Percentiles rank a stretch among this genome's conserved stretches.
These are phyloP conservation scores for Xenoacremonium recifei DNA, from an alignment of 2,329 filamentous ascomycete species.

Conservation along the genomic window DNA sequence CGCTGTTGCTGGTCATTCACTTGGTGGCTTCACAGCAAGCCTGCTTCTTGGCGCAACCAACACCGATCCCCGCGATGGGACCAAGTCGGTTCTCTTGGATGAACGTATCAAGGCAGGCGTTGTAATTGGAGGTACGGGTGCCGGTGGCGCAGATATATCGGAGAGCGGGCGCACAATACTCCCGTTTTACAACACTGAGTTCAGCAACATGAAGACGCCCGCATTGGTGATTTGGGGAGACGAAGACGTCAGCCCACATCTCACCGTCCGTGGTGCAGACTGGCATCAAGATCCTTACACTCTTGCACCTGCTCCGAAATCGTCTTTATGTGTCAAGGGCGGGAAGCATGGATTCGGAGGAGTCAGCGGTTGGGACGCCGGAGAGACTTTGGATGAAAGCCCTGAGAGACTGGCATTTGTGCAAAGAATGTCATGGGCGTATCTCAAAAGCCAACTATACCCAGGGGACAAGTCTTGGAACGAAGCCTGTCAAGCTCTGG, in stretches of 20 bases:
- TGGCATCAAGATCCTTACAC: conserved; percentile 25
- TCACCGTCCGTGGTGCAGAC: conserved; percentile 18
- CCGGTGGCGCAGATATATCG: conserved; percentile 10
- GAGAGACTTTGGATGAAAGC: conserved; percentile 23
- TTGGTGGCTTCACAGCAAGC: conserved; percentile 18
- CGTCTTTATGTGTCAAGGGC: conserved; percentile 15
- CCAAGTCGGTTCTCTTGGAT: conserved; percentile 9
- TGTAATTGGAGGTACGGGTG: conserved; percentile 20
- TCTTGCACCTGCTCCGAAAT: conserved; percentile 15
- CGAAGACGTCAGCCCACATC: conserved; percentile 17
- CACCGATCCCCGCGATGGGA: conserved; percentile 19
- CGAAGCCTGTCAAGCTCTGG: conserved; percentile 14
- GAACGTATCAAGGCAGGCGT: conserved; percentile 25
- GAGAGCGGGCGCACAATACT: conserved; percentile 14
- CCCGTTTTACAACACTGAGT: conserved; percentile 18
- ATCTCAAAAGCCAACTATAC: conserved; percentile 20
- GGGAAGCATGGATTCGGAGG: conserved; percentile 26
- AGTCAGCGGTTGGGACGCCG: conserved; percentile 24
- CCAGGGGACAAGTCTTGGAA: conserved; percentile 18
- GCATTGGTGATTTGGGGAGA: conserved; percentile 24
- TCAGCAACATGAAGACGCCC: conserved; percentile 17
- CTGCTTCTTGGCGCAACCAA: conserved; percentile 20
- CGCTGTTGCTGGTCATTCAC: conserved; percentile 23
- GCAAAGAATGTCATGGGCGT: conserved; percentile 24
- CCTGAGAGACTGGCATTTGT: conserved; percentile 19